Conservation (phyloP, 2,329 filamentous ascomycete species). For the Aspergillus felis region DNA sequence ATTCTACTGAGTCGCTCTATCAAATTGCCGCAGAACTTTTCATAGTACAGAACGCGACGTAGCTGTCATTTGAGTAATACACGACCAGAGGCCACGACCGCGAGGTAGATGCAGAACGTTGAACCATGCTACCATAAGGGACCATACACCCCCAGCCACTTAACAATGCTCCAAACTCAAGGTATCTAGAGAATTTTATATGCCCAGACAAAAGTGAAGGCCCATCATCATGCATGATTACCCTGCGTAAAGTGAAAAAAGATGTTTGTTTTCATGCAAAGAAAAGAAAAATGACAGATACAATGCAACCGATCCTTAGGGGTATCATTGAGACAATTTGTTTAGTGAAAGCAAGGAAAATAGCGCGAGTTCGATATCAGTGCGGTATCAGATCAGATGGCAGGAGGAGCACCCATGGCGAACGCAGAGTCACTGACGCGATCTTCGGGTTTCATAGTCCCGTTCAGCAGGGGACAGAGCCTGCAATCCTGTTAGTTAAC, state of each 20-base stretch:
- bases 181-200: neutral
- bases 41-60: neutral
- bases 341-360: constrained; percentile 2
- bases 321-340: constrained; percentile 11
- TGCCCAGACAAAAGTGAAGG: neutral
- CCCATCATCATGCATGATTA: neutral
- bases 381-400: constrained; percentile 12
- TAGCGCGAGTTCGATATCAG: neutral
- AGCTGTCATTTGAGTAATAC: neutral
- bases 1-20: neutral
- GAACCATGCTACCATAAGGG: neutral
- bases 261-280: no score
- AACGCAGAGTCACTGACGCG: constrained; percentile 45
- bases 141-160: neutral
- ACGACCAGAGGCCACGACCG: neutral
- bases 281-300: neutral
- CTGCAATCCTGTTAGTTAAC: constrained; percentile 41
- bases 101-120: neutral
- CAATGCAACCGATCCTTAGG: neutral
- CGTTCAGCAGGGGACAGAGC: constrained; percentile 80
- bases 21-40: neutral
- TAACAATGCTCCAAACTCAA: neutral
- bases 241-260: neutral
- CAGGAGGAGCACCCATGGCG: constrained; percentile 42
- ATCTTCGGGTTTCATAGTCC: constrained; percentile 63